These are phyloP conservation scores for Fonsecaea multimorphosa DNA, from an alignment of 2,329 filamentous ascomycete genomes.

Conservation along the genomic window DNA sequence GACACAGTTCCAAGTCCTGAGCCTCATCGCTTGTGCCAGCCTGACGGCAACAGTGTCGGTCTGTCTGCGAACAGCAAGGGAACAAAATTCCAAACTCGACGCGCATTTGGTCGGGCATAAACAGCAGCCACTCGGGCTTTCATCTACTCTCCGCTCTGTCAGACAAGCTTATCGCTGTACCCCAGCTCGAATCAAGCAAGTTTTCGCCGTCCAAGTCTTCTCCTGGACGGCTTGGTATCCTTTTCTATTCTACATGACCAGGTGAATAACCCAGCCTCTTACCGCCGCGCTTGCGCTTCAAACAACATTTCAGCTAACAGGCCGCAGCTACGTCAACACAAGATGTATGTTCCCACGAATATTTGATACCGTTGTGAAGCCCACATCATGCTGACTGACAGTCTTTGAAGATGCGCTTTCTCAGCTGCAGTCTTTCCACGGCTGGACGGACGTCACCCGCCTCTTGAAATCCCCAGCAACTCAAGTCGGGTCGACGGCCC, in stretches of 20 bases:
- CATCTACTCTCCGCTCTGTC: background rate
- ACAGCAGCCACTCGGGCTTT: background rate
- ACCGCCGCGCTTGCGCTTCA: too few relatives aligned
- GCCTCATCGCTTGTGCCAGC: background rate
- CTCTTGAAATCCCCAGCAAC: background rate
- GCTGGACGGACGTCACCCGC: background rate
- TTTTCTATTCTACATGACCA: conserved; percentile 11
- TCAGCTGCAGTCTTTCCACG: conserved; percentile 3
- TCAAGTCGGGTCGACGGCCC: conserved; percentile 5
- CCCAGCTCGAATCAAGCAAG: background rate
- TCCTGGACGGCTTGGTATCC: conserved; percentile 3
- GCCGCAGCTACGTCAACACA: conserved; percentile 7
- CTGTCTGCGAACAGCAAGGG: background rate
- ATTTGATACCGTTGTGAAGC: too few relatives aligned
- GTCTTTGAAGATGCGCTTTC: background rate
- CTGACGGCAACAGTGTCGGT: background rate
- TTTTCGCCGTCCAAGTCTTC: conserved; percentile 3
- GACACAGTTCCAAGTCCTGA: conserved; percentile 7
- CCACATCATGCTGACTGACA: background rate
- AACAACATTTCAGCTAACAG: background rate
- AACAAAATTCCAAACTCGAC: background rate
- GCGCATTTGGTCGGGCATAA: too few relatives aligned
- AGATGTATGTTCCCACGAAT: background rate
- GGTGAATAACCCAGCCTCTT: background rate
- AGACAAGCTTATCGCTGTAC: background rate